These are phyloP conservation scores for Rubia tinctorum DNA, from an alignment of 305 asterid genomes.

Conservation along the genomic window DNA sequence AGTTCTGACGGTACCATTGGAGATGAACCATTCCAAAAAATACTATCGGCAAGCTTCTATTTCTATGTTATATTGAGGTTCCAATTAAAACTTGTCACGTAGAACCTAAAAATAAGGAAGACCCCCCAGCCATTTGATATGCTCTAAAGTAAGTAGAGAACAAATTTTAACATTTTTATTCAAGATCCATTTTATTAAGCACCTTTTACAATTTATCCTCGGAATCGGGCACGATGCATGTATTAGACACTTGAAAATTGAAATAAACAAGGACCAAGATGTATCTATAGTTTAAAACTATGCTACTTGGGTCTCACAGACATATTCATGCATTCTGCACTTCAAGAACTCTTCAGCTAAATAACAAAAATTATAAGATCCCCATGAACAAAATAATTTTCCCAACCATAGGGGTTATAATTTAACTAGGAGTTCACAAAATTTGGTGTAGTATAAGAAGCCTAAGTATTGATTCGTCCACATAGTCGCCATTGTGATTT, in stretches of 20 bases:
- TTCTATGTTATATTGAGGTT: no score
- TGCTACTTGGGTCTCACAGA: not conserved
- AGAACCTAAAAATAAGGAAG: no score
- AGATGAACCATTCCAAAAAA: no score
- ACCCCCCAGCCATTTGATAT: no score
- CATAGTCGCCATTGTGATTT: slow-evolving; percentile 93
- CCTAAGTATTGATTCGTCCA: slow-evolving; percentile 75
- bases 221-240: not conserved
- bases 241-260: not conserved
- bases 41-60: no score
- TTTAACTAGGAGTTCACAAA: slow-evolving; percentile 14
- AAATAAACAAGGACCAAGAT: not conserved
- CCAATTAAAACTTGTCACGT: no score
- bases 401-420: not conserved
- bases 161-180: no score
- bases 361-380: not conserved
- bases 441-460: slow-evolving; percentile 3
- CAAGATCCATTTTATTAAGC: not conserved
- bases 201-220: not conserved
- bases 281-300: no score
- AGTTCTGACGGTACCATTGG: no score
- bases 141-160: no score
- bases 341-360: not conserved
- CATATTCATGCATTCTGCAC: not conserved
- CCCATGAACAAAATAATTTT: no score